A percentile compares a stretch with the other conserved stretches of the same genome.
These are phyloP conservation scores for Botryosphaeria dothidea DNA, from an alignment of 2,329 filamentous ascomycete species.

Conservation along the genomic window DNA sequence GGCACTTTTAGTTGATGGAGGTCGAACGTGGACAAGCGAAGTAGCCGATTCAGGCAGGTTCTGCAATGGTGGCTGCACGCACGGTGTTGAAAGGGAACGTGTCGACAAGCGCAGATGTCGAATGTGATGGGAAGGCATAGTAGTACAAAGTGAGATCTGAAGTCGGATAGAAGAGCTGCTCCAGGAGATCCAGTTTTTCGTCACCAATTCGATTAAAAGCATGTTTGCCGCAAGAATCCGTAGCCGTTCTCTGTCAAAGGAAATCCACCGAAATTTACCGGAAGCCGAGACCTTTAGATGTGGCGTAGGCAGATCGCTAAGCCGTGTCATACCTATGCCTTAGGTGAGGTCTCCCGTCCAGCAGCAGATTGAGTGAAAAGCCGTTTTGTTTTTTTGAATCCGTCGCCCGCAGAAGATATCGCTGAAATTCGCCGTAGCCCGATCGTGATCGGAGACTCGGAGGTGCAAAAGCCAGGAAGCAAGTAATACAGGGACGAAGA, in stretches of 20 bases:
- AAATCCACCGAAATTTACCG: constrained; percentile 36
- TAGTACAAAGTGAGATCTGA: constrained; percentile 42
- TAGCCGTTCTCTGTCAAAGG: constrained; percentile 30
- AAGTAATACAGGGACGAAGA: constrained; percentile 20
- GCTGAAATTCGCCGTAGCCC: constrained; percentile 17
- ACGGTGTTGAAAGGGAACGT: constrained; percentile 13
- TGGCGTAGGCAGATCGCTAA: constrained; percentile 15
- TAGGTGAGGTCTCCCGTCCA: constrained; percentile 16
- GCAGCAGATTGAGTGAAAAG: constrained; percentile 16
- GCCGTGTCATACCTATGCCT: constrained; percentile 18
- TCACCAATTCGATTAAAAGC: constrained; percentile 21
- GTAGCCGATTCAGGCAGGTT: constrained; percentile 11
- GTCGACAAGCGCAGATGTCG: constrained; percentile 20
- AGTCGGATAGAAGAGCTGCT: constrained; percentile 19
- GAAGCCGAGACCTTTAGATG: constrained; percentile 19
- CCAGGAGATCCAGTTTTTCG: constrained; percentile 21
- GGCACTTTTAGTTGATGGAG: constrained; percentile 9
- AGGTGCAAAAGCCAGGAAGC: constrained; percentile 16
- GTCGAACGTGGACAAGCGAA: background rate
- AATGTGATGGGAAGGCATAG: constrained; percentile 37
- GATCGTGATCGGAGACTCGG: constrained; percentile 6
- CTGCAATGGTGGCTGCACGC: constrained; percentile 16
- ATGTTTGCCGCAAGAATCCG: constrained; percentile 20
- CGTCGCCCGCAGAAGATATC: constrained; percentile 17
- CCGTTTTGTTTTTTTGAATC: constrained; percentile 15